Conservation (phyloP, 768 basidiomycete genomes). For the Coprinellus micaceus region DNA sequence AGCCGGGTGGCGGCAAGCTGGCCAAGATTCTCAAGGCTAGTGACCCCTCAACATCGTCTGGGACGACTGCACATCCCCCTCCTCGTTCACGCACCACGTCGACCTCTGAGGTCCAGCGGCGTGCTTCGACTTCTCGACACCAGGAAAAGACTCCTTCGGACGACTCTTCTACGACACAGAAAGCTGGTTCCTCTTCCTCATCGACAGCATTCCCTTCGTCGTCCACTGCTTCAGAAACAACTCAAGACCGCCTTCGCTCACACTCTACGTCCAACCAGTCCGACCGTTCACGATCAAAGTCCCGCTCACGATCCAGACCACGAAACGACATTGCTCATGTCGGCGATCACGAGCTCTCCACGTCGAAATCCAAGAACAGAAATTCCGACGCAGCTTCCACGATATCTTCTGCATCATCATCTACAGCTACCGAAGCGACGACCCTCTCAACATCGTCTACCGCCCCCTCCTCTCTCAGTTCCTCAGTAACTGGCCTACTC, state of each 20-base stretch:
- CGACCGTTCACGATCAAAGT: constrained; percentile 2
- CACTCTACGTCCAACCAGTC: not conserved
- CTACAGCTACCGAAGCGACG: constrained; percentile 3
- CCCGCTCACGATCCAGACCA: constrained; percentile 7
- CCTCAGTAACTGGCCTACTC: not conserved
- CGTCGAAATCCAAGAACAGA: not conserved
- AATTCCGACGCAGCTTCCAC: constrained; percentile 6
- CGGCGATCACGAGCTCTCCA: constrained; percentile 2
- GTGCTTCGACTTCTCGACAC: constrained; percentile 2
- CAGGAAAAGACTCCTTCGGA: constrained; percentile 3
- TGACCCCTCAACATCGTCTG: constrained; percentile 8
- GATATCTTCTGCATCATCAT: constrained; percentile 8
- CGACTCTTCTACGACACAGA: not conserved
- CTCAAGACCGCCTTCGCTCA: not conserved
- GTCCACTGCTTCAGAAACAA: not conserved
- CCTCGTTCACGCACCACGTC: constrained; percentile 13
- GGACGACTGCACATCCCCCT: constrained; percentile 3
- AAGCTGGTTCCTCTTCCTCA: not conserved
- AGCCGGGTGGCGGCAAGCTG: constrained; percentile 43
- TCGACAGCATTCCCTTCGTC: not conserved
- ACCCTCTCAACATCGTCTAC: constrained; percentile 13
- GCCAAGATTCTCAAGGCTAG: constrained; percentile 28
- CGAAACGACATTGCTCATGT: not conserved
- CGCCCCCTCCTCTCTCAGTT: constrained; percentile 6
- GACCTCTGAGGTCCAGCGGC: not conserved